A percentile compares a stretch with the other conserved stretches of the same genome.
phyloP scores from a whole-genome alignment of 345 rosid genomes.

The Tarenaya hassleriana region DNA sequence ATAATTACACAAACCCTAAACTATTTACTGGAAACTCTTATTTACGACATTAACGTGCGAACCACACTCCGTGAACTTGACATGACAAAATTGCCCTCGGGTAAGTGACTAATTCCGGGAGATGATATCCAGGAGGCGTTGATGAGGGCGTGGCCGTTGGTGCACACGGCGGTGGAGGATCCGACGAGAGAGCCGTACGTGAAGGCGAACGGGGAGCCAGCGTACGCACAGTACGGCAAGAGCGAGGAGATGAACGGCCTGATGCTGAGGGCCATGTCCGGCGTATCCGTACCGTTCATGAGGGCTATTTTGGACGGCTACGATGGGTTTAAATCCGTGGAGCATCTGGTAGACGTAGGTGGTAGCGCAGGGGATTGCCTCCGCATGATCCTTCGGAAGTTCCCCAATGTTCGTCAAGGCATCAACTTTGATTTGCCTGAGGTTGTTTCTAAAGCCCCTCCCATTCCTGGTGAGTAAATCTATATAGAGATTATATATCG shows the following conservation, averaged over 20 bases:
- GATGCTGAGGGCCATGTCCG: slow-evolving; percentile 92
- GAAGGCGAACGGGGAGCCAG: slow-evolving; percentile 61
- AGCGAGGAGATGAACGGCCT: slow-evolving; percentile 69
- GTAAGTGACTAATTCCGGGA: background rate
- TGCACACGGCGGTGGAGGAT: slow-evolving; percentile 69
- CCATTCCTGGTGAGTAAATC: slow-evolving; percentile 44
- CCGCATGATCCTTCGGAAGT: slow-evolving; percentile 56
- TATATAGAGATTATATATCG: background rate
- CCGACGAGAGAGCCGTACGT: slow-evolving; percentile 65
- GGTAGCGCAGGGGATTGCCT: slow-evolving; percentile 96
- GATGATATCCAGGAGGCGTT: slow-evolving; percentile 43
- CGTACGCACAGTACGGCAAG: slow-evolving; percentile 69
- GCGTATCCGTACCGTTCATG: slow-evolving; percentile 87
- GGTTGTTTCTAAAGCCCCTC: slow-evolving; percentile 73
- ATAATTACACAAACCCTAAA: too few relatives aligned
- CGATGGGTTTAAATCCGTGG: slow-evolving; percentile 54
- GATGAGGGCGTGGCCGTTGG: slow-evolving; percentile 70
- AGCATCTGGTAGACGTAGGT: slow-evolving; percentile 73
- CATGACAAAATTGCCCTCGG: too few relatives aligned
- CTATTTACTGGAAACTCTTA: too few relatives aligned
- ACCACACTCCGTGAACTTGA: too few relatives aligned
- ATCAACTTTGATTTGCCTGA: slow-evolving; percentile 85
- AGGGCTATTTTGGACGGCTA: slow-evolving; percentile 56
- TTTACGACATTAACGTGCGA: too few relatives aligned
- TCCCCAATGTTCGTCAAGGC: slow-evolving; percentile 44